A percentile compares a stretch with the other conserved stretches of the same genome.
Conservation (phyloP, 1,284 basidiomycete species). For the Tilletia walkeri region DNA sequence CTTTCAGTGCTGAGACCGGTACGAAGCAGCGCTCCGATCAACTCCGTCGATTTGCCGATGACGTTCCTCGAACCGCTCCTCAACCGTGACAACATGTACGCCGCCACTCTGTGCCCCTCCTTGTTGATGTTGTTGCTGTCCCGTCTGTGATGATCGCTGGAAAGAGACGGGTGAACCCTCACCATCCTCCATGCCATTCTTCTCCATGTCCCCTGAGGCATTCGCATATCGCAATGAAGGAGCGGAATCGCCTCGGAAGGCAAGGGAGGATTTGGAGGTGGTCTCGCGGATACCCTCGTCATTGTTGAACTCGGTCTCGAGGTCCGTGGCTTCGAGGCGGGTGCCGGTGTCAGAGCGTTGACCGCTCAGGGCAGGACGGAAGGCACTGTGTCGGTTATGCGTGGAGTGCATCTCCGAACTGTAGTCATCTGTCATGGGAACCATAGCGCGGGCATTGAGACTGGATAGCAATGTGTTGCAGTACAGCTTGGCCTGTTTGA, state of each 20-base stretch:
- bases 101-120: slow-evolving; percentile 32
- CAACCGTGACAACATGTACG: slow-evolving; percentile 43
- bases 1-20: too few species aligned
- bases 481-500: slow-evolving; percentile 41
- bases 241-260: neutral
- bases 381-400: slow-evolving; percentile 33
- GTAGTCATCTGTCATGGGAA: neutral
- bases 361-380: slow-evolving; percentile 28
- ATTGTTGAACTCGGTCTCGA: neutral
- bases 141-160: neutral
- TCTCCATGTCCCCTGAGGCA: neutral
- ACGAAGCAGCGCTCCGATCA: too few species aligned
- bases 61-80: slow-evolving; percentile 40
- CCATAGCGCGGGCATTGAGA: slow-evolving; percentile 43
- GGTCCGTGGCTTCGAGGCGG: neutral
- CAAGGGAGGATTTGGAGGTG: neutral
- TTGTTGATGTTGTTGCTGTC: slow-evolving; percentile 17
- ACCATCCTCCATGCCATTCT: neutral
- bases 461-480: slow-evolving; percentile 52
- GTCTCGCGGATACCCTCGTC: neutral
- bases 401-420: slow-evolving; percentile 10
- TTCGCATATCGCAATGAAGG: neutral
- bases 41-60: too few species aligned
- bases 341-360: neutral
- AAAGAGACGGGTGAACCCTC: neutral